Base-by-base conservation (phyloP, 2,329 filamentous ascomycete genomes). In the Ascochyta fabae region DNA sequence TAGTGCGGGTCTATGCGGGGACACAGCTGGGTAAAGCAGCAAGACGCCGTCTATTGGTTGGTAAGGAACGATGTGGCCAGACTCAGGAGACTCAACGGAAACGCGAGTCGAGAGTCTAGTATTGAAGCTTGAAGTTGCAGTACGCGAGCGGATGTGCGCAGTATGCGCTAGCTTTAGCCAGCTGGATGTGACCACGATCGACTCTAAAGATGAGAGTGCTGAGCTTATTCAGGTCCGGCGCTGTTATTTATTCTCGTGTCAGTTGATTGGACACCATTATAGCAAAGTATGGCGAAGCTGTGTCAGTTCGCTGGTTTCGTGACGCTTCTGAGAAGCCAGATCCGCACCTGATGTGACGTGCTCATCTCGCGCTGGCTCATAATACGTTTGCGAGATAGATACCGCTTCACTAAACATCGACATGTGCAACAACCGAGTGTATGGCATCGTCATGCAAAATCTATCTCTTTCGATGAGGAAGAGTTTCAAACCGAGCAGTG, bases 11-110 rank as follows among this genome's bases (percentile, higher is more conserved):
- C 24, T 10, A 42, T 19, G 24, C 31, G 53, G 24, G 26, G 39
- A n/a, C 16, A 22, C 33, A 13, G 27, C 40, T 34, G 26, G 43
- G 47, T 56, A 56, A 56, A 56, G 53, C 53, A 56, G 53, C 53
- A 56, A 47, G 53, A 39, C 53, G 43, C 47, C 38, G 35, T 33
- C 36, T 12, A 12, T 39, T 31, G 16, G 27, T 34, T 48, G 40
- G 10, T 43, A 40, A 38, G 24, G 38, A 6, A 35, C 4, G 22
- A 16, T 38, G 36, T 47, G 53, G 47, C 53, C 47, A 50, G 53
- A 56, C 41, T 50, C 15, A 6, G 40, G 15, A 55, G 10, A 43
- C 9, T 16, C 22, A 45, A 22, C 23, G 31, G 41, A 16, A 42
- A 42, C 47, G 31, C 24, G 29, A 36, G 24, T 39, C 38, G 33